Base-by-base conservation (phyloP, 2,329 filamentous ascomycete genomes). In the Apiospora kogelbergensis region DNA sequence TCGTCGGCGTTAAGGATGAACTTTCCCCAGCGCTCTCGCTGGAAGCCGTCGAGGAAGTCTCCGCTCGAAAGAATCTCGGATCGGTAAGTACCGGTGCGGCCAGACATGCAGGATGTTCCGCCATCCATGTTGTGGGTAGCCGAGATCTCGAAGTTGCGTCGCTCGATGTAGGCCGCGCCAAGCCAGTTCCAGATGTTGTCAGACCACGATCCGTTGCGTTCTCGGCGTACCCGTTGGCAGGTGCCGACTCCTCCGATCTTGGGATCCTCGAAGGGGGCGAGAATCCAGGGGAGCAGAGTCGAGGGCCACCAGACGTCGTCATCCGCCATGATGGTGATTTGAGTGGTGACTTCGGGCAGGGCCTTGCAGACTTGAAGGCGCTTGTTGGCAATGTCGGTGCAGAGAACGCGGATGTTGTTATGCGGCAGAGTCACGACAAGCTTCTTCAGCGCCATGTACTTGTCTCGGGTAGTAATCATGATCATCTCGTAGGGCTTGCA, bases 1-100 rank as follows among this genome's bases (percentile, higher is more conserved):
- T 98, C 95, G 80, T 98, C 95, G 30, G 95, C 94, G 77, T 98
- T 98, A 71, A 98, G 87, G 76, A 95, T 95, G 82, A 92, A 97
- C 75, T 91, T 90, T 65, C 91, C 88, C 93, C 93, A 97, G 74
- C 91, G 92, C 82, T 98, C 95, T 68, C 94, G n/a, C 73, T 93
- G 95, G 84, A 98, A 98, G 63, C 91, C 93, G 72, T 95, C 88
- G 48, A 94, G 90, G 80, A 98, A 98, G 66, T 92, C 90, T 70
- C n/a, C n/a, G 78, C 94, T 93, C 75, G 93, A 90, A 30, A 98
- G 85, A 72, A 98, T 98, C 77, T 92, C 89, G 10, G 93, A 94
- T 64, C 94, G 91, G 82, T 98, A 98, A 60, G 94, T 95, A 67
- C 95, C 95, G 20, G 95, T 98, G 53, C 95, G 91, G 69, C 95